Evolutionary conservation across 2,329 filamentous ascomycete species (phyloP), one percentile per base, ranked within the genome.

Genomic region (Colletotrichum tanaceti): DNA sequence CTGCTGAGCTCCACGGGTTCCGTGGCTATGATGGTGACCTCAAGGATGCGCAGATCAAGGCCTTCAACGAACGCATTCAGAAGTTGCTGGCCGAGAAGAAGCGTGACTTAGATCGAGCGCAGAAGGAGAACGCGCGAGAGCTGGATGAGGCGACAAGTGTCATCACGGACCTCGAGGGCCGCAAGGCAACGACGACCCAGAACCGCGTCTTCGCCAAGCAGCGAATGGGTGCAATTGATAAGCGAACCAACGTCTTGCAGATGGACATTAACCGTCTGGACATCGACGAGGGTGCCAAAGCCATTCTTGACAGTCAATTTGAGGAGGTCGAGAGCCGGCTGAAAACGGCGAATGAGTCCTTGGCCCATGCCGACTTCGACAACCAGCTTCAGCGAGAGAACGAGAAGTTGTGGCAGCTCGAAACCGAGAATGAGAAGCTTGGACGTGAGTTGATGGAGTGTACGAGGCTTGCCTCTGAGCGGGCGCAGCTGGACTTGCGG

Each of bases 231-330:
- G 80, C 84, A 6, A 94, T 96, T 72, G 93, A 97, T 68, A 89
- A 86, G 74, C 91, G 91, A 62, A 88, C 90, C 7, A 80, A 80
- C 4, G 80, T 82, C 1, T 83, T 94, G 41, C 93, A 97, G 75
- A 85, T 82, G 54, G 88, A 91, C 39, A 83, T 93, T 39, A 86
- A 91, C 73, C 83, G 84, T n/a, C 90, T 99, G 63, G 87, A 91
- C 43, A 86, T 94, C 38, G 95, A 99, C 73, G 95, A 98, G 80
- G 94, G 94, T 4, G 88, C 88, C 39, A 93, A 93, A 77, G 91
- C 92, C 32, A 84, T 92, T 4, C 84, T 98, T 7, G 91, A 96
- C 73, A 87, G 90, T 18, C 90, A 91, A 61, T 87, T 92, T 57
- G 87, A 89, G 44, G 92, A 96, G 46, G 85, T 92, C 0, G 87